phyloP scores from a whole-genome alignment of 2,329 filamentous ascomycete species.

The Rutstroemia sp. region DNA sequence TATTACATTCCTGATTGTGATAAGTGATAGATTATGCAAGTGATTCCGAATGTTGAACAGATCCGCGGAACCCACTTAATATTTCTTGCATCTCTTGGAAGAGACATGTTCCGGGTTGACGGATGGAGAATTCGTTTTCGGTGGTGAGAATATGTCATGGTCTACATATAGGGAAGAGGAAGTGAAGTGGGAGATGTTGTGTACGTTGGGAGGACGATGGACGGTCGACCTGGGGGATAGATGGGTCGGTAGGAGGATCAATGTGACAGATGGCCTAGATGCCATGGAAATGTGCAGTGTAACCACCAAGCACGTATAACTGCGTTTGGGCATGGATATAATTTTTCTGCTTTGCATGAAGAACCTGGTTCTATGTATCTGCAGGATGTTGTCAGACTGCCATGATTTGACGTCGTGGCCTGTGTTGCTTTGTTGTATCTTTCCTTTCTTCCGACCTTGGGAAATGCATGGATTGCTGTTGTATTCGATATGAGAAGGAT shows the following conservation, averaged over 20 bases:
- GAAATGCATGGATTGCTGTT: not conserved
- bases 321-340: not conserved
- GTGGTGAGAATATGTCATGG: not conserved
- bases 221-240: not conserved
- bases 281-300: not conserved
- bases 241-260: not conserved
- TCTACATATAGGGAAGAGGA: not conserved
- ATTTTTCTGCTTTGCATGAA: not conserved
- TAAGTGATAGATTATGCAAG: constrained; percentile 5
- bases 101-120: not conserved
- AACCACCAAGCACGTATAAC: not conserved
- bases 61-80: not conserved
- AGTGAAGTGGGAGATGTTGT: not conserved
- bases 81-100: constrained; percentile 6
- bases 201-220: not conserved
- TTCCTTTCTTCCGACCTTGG: constrained; percentile 7
- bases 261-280: not conserved
- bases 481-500: not conserved
- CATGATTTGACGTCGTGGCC: too few species aligned
- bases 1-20: not conserved
- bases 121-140: not conserved
- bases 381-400: constrained; percentile 2
- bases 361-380: not conserved
- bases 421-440: constrained; percentile 2
- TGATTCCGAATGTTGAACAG: not conserved